These are phyloP conservation scores for Teunomyces funiuensis DNA, from an alignment of 805 yeast species.

Conservation along the genomic window DNA sequence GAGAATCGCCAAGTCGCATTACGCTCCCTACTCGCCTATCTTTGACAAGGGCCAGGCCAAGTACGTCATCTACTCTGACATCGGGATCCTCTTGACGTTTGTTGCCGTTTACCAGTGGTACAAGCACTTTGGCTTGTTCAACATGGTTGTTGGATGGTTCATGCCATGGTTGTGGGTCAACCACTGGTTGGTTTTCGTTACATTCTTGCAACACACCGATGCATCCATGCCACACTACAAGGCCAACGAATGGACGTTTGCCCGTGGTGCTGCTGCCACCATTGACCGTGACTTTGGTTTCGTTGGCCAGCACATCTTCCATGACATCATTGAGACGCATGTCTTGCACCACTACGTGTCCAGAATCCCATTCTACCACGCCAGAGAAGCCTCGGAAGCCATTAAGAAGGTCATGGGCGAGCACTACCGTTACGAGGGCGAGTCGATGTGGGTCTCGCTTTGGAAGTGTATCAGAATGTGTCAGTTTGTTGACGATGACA, in stretches of 20 bases:
- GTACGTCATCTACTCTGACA: slow-evolving; percentile 69
- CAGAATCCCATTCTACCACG: slow-evolving; percentile 85
- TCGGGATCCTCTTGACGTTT: slow-evolving; percentile 61
- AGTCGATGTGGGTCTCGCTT: slow-evolving; percentile 69
- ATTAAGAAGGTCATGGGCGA: slow-evolving; percentile 83
- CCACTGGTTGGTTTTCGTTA: slow-evolving; percentile 89
- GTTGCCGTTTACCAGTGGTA: slow-evolving; percentile 59
- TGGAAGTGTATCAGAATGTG: slow-evolving; percentile 67
- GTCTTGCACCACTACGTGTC: slow-evolving; percentile 83
- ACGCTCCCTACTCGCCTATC: slow-evolving; percentile 69
- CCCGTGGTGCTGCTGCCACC: slow-evolving; percentile 89
- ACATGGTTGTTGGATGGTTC: slow-evolving; percentile 66
- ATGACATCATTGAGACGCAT: slow-evolving; percentile 88
- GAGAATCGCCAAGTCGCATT: slow-evolving; percentile 59
- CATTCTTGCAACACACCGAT: slow-evolving; percentile 83
- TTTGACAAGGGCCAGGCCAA: slow-evolving; percentile 73
- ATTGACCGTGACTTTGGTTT: slow-evolving; percentile 83
- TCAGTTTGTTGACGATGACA: slow-evolving; percentile 72
- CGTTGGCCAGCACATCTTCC: slow-evolving; percentile 75
- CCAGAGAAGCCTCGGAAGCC: slow-evolving; percentile 75
- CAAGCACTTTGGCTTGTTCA: slow-evolving; percentile 60
- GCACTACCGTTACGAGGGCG: slow-evolving; percentile 65
- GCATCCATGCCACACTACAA: slow-evolving; percentile 79
- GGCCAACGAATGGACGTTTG: slow-evolving; percentile 75
- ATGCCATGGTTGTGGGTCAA: slow-evolving; percentile 78